Conservation (phyloP, 768 basidiomycete genomes). For the Amanita pseudoporphyria region DNA sequence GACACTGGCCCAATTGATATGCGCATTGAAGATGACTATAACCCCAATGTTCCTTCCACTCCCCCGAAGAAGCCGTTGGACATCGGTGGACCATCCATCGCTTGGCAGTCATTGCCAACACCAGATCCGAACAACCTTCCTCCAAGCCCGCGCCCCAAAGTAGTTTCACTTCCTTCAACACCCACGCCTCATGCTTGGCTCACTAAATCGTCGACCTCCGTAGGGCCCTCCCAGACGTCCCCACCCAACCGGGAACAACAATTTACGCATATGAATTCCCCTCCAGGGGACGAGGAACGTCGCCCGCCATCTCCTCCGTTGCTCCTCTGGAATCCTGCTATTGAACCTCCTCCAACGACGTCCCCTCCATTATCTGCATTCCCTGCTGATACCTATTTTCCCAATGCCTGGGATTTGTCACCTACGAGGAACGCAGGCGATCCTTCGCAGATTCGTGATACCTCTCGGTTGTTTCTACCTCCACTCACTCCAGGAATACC, state of each 20-base stretch:
- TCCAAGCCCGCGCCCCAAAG: slow-evolving; percentile 43
- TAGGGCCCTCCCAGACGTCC: background rate
- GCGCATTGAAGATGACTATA: too few species aligned
- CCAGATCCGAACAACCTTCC: slow-evolving; percentile 56
- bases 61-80: slow-evolving; percentile 11
- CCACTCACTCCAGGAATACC: slow-evolving; percentile 57
- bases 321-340: slow-evolving; percentile 70
- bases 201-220: slow-evolving; percentile 4
- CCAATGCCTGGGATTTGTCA: slow-evolving; percentile 79
- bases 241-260: background rate
- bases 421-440: slow-evolving; percentile 21
- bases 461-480: slow-evolving; percentile 44
- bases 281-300: slow-evolving; percentile 17
- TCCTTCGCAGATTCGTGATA: slow-evolving; percentile 24
- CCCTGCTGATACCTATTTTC: slow-evolving; percentile 69
- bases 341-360: slow-evolving; percentile 68
- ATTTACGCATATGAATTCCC: background rate
- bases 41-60: slow-evolving; percentile 2
- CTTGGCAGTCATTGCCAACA: slow-evolving; percentile 49
- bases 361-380: slow-evolving; percentile 48
- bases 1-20: too few species aligned
- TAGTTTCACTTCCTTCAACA: slow-evolving; percentile 41
- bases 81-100: slow-evolving; percentile 23
- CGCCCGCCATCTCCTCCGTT: slow-evolving; percentile 54
- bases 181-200: slow-evolving; percentile 21